A percentile compares a stretch with the other conserved stretches of the same genome.
Conservation (phyloP, 2,329 filamentous ascomycete genomes). For the Escovopsis sp. region DNA sequence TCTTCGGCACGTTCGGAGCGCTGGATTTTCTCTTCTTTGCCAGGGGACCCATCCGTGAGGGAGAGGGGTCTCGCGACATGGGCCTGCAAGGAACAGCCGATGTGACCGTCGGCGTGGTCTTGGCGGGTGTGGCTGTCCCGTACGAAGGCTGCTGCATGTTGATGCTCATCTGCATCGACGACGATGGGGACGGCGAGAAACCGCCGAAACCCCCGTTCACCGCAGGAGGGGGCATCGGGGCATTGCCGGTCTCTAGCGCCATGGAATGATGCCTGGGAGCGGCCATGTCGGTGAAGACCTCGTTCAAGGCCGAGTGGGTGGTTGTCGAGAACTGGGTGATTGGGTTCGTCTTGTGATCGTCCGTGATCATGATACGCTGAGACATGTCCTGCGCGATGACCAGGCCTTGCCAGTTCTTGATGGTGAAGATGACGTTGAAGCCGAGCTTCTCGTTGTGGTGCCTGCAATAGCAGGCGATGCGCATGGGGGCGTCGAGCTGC, state of each 20-base stretch:
- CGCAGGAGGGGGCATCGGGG: constrained; percentile 16
- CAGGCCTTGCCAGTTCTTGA: constrained; percentile 66
- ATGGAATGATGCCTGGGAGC: constrained; percentile 7
- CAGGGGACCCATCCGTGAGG: constrained; percentile 48
- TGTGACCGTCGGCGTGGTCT: constrained; percentile 16
- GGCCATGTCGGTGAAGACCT: constrained; percentile 12
- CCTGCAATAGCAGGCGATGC: constrained; percentile 92
- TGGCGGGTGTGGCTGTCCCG: constrained; percentile 16
- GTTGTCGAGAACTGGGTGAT: constrained; percentile 12
- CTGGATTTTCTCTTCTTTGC: constrained; percentile 76
- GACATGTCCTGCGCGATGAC: constrained; percentile 75
- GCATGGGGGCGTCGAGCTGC: constrained; percentile 79
- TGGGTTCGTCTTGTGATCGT: constrained; percentile 82
- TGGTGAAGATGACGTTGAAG: constrained; percentile 85
- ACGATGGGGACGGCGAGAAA: constrained; percentile 41
- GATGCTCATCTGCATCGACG: constrained; percentile 30
- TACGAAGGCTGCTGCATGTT: constrained; percentile 20
- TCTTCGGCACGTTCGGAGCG: constrained; percentile 55
- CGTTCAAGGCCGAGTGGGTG: constrained; percentile 15
- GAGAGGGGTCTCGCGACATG: constrained; percentile 61
- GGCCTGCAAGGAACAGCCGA: constrained; percentile 15
- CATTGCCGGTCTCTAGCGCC: constrained; percentile 15
- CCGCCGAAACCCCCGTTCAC: constrained; percentile 33
- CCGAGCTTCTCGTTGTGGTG: constrained; percentile 90
- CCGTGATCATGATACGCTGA: constrained; percentile 87